Evolutionary conservation across 805 yeast genomes (phyloP).

Genomic region (Cyberlindnera misumaiensis): DNA sequence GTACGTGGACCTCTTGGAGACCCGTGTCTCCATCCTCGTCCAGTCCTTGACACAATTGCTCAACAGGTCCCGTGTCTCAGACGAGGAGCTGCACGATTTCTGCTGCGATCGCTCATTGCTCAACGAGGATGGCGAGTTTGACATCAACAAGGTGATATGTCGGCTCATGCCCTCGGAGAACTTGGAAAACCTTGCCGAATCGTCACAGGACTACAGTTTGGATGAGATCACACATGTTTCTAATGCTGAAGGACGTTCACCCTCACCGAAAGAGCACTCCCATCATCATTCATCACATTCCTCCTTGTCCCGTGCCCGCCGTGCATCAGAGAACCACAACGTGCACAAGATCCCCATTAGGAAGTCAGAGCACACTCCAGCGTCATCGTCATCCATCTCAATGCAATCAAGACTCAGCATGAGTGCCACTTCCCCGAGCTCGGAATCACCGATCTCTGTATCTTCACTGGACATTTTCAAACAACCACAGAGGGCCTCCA

Average conservation of each 20-base stretch:
- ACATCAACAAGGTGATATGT: slow-evolving; percentile 22
- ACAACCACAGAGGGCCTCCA: slow-evolving; percentile 5
- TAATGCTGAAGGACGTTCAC: slow-evolving; percentile 7
- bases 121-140: slow-evolving; percentile 19
- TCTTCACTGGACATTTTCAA: slow-evolving; percentile 14
- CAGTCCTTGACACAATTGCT: slow-evolving; percentile 29
- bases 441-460: slow-evolving; percentile 11
- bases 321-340: slow-evolving; percentile 15
- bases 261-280: no score
- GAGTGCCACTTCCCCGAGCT: slow-evolving; percentile 7
- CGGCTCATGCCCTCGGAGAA: slow-evolving; percentile 18
- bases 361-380: slow-evolving; percentile 1
- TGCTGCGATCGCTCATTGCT: slow-evolving; percentile 13
- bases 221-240: slow-evolving; percentile 18
- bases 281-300: no score
- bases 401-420: slow-evolving; percentile 11
- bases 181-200: slow-evolving; percentile 20
- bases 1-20: slow-evolving; percentile 43
- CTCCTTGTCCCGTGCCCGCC: slow-evolving; percentile 10
- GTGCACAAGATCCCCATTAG: slow-evolving; percentile 12
- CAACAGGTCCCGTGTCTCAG: slow-evolving; percentile 11
- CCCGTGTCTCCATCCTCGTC: slow-evolving; percentile 41
- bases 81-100: slow-evolving; percentile 11
- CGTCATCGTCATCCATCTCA: slow-evolving; percentile 10
- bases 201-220: slow-evolving; percentile 16